Evolutionary conservation across 2,329 filamentous ascomycete genomes (phyloP).

Genomic region (Monosporascus sp.): DNA sequence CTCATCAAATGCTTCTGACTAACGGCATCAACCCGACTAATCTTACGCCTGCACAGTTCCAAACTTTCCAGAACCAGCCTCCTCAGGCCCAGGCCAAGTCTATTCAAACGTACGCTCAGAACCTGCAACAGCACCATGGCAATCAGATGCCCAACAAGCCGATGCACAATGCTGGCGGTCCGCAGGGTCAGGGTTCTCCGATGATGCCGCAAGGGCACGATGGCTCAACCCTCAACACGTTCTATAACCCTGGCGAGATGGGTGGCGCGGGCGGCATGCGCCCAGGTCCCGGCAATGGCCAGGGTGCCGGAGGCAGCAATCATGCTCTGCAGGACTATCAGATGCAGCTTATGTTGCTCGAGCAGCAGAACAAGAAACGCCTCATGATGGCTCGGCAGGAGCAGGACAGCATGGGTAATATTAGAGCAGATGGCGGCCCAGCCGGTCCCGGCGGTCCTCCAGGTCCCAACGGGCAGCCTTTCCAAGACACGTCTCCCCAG

Average conservation of each 20-base stretch:
- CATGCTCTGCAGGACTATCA: constrained; percentile 83
- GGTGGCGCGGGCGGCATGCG: constrained; percentile 55
- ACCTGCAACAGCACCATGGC: constrained; percentile 77
- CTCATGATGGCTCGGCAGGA: constrained; percentile 79
- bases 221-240: constrained; percentile 49
- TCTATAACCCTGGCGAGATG: constrained; percentile 62
- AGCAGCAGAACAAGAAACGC: constrained; percentile 84
- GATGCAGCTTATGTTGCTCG: constrained; percentile 82
- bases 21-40: constrained; percentile 72
- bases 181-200: constrained; percentile 73
- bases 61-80: constrained; percentile 51
- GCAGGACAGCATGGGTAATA: constrained; percentile 60
- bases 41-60: constrained; percentile 73
- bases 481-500: constrained; percentile 67
- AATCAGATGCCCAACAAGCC: constrained; percentile 75
- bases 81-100: constrained; percentile 71
- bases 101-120: constrained; percentile 82
- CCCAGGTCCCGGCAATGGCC: constrained; percentile 39
- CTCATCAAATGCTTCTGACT: constrained; percentile 57
- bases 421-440: constrained; percentile 47
- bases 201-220: constrained; percentile 75
- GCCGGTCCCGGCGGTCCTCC: constrained; percentile 49
- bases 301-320: constrained; percentile 57
- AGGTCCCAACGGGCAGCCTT: constrained; percentile 56
- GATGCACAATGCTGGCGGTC: constrained; percentile 67